Conservation (phyloP, 2,329 filamentous ascomycete species). For the Coniochaeta hoffmannii region DNA sequence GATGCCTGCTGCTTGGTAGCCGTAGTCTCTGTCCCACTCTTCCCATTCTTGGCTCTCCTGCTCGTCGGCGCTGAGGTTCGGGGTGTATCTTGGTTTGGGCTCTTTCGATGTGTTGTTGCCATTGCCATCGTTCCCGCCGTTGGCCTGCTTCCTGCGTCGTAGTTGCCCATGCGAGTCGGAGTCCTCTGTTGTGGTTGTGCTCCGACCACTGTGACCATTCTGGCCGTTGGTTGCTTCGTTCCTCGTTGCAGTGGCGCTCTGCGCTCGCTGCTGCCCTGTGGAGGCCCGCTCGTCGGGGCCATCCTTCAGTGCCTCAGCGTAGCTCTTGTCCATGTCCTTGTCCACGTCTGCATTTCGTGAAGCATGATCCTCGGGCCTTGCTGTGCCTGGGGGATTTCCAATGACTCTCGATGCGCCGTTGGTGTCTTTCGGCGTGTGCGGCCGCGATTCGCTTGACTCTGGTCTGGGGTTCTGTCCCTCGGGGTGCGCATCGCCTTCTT, state of each 20-base stretch:
- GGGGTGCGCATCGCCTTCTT: neutral
- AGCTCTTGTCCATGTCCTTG: neutral
- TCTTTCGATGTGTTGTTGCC: neutral
- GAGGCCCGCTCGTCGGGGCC: neutral
- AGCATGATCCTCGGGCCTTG: neutral
- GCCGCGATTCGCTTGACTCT: neutral
- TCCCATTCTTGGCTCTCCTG: slow-evolving; percentile 8
- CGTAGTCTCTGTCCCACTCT: slow-evolving; percentile 7
- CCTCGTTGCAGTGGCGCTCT: neutral
- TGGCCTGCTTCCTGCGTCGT: neutral
- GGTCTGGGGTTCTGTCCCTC: neutral
- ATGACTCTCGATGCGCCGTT: neutral
- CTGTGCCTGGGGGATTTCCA: neutral
- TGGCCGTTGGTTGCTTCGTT: neutral
- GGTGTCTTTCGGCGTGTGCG: neutral
- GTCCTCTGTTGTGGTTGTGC: neutral
- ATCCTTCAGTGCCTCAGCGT: neutral
- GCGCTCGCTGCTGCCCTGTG: neutral
- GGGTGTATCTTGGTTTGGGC: neutral
- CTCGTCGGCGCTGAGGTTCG: slow-evolving; percentile 8
- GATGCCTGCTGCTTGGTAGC: slow-evolving; percentile 43
- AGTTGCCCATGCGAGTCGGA: neutral
- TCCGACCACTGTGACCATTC: neutral
- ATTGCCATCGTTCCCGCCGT: neutral
- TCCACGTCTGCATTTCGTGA: neutral